A percentile compares a stretch with the other conserved stretches of the same genome.
These are phyloP conservation scores for Paxillus involutus DNA, from an alignment of 768 basidiomycete genomes.

Conservation along the genomic window DNA sequence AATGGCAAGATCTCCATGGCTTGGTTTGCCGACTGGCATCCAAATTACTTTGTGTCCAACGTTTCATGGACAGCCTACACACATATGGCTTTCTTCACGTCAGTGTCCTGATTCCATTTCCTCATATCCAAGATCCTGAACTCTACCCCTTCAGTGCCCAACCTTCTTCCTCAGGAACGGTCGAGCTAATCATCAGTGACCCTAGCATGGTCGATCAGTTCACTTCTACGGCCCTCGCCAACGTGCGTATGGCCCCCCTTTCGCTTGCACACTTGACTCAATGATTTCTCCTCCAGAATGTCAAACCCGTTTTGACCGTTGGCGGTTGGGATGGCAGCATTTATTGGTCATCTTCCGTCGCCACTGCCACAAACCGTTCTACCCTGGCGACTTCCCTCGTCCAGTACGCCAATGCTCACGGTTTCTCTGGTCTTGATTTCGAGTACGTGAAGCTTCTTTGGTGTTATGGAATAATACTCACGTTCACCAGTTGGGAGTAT, in stretches of 20 bases:
- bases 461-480: not conserved
- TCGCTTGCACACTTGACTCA: not conserved
- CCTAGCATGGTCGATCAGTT: conserved; percentile 15
- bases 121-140: not conserved
- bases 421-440: conserved; percentile 66
- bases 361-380: conserved; percentile 52
- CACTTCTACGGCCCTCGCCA: conserved; percentile 23
- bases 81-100: conserved; percentile 65
- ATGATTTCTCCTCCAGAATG: conserved; percentile 36
- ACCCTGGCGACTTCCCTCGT: conserved; percentile 56
- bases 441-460: conserved; percentile 43
- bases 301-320: conserved; percentile 57
- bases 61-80: conserved; percentile 71
- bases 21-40: conserved; percentile 75
- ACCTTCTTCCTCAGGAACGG: conserved; percentile 13
- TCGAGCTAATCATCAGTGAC: conserved; percentile 11
- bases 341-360: conserved; percentile 61
- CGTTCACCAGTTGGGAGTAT: conserved; percentile 76
- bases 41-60: conserved; percentile 43
- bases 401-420: conserved; percentile 45
- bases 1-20: conserved; percentile 45
- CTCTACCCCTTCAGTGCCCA: conserved; percentile 16
- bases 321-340: conserved; percentile 69
- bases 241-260: conserved; percentile 14
- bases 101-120: not conserved